Evolutionary conservation across 2,329 filamentous ascomycete genomes (phyloP).

Genomic region (Apiospora malaysiana): DNA sequence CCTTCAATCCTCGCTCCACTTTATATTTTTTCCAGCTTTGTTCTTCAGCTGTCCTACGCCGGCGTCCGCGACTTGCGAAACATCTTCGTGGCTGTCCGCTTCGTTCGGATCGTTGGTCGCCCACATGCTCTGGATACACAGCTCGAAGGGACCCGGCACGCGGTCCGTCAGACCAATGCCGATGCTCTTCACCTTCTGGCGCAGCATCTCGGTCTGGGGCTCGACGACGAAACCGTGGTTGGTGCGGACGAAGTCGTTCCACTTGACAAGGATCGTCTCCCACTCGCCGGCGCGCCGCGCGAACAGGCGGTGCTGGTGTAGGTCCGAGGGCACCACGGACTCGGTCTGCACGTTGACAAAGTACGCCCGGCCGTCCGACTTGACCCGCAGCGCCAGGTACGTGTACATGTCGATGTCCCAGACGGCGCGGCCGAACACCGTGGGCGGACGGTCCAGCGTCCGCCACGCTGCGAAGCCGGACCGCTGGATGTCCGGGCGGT

Average conservation of each 20-base stretch:
- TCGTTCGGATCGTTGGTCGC: conserved; percentile 73
- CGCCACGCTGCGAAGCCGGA: conserved; percentile 91
- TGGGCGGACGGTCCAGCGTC: conserved; percentile 76
- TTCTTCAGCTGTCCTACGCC: conserved; percentile 44
- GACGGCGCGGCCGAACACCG: conserved; percentile 82
- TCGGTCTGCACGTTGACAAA: conserved; percentile 97
- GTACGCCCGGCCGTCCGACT: conserved; percentile 90
- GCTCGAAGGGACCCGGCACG: conserved; percentile 84
- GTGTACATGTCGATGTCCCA: conserved; percentile 92
- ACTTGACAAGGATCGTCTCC: conserved; percentile 93
- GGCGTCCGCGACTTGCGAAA: conserved; percentile 28
- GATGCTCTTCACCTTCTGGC: conserved; percentile 83
- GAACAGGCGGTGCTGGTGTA: conserved; percentile 93
- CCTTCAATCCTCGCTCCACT: conserved; percentile 43
- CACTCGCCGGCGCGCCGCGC: conserved; percentile 80
- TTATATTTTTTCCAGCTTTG: conserved; percentile 50
- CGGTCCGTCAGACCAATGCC: conserved; percentile 91
- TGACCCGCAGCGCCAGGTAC: conserved; percentile 86
- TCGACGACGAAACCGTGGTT: conserved; percentile 92
- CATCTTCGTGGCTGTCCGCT: conserved; percentile 37
- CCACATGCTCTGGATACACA: conserved; percentile 87
- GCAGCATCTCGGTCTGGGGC: conserved; percentile 87
- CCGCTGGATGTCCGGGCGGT: conserved; percentile 75
- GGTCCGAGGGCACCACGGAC: conserved; percentile 88
- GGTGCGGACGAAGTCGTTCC: conserved; percentile 92